These are phyloP conservation scores for Lactuca sativa DNA, from an alignment of 129 eudicot species.

Conservation along the genomic window DNA sequence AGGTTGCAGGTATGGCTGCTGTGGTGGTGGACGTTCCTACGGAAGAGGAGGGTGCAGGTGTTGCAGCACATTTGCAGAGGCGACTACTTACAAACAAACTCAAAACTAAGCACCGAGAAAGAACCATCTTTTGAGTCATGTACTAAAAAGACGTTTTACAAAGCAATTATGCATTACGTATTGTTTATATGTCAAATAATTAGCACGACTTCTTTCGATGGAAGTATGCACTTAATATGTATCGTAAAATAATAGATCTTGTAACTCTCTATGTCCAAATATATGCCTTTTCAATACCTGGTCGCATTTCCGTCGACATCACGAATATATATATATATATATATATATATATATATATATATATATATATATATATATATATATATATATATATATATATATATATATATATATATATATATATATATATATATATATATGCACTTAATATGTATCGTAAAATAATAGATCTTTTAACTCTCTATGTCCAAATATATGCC, in stretches of 20 bases:
- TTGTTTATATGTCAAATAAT: constrained; percentile 15
- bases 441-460: constrained; percentile 16
- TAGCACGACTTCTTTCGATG: constrained; percentile 20
- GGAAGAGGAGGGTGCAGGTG: constrained; percentile 23
- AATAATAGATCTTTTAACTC: constrained; percentile 1
- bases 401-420: no score
- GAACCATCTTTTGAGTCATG: no score
- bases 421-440: not conserved
- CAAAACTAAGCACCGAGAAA: constrained; percentile 11
- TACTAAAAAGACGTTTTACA: not conserved
- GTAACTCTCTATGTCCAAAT: not conserved
- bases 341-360: no score
- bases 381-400: no score
- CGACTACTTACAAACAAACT: constrained; percentile 39
- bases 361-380: no score
- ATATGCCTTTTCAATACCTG: not conserved
- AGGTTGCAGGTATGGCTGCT: constrained; percentile 20
- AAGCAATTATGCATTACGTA: constrained; percentile 5
- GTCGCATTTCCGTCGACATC: not conserved
- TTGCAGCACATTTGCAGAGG: constrained; percentile 29
- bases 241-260: constrained; percentile 13
- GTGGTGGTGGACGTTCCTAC: constrained; percentile 12
- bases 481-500: not conserved
- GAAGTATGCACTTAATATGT: constrained; percentile 25
- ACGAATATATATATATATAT: no score